Evolutionary conservation across 2,329 filamentous ascomycete genomes (phyloP).

Genomic region (Dactylellina parvicollis): DNA sequence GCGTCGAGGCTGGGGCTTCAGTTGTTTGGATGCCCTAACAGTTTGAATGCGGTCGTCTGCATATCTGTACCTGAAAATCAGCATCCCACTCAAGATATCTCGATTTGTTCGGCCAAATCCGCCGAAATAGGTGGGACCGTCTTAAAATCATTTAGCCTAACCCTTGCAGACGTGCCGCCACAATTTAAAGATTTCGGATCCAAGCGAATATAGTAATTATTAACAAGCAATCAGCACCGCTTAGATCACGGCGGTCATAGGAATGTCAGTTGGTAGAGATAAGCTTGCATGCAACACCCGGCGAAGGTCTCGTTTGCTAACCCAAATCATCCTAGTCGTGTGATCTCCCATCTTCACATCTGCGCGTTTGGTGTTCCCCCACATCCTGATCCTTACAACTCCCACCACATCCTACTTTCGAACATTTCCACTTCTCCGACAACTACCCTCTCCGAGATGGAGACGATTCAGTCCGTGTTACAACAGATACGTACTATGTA

Average conservation of each 20-base stretch:
- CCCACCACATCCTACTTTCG: background rate
- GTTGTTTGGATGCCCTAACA: slow-evolving; percentile 16
- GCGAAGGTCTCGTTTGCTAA: slow-evolving; percentile 8
- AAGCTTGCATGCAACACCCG: slow-evolving; percentile 27
- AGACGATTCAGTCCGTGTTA: slow-evolving; percentile 14
- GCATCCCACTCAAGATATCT: slow-evolving; percentile 23
- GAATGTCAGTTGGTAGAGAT: slow-evolving; percentile 10
- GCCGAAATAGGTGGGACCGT: slow-evolving; percentile 4
- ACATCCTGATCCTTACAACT: background rate
- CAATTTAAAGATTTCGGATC: slow-evolving; percentile 28
- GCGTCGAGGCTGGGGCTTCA: slow-evolving; percentile 17
- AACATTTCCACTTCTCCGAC: slow-evolving; percentile 25
- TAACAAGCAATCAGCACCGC: slow-evolving; percentile 3
- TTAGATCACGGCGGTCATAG: background rate
- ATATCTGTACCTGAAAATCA: slow-evolving; percentile 45
- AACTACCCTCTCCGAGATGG: slow-evolving; percentile 22
- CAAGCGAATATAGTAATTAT: slow-evolving; percentile 27
- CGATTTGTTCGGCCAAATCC: slow-evolving; percentile 36
- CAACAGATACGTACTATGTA: background rate
- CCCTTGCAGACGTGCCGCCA: slow-evolving; percentile 39
- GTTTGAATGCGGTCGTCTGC: slow-evolving; percentile 7
- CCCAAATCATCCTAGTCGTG: slow-evolving; percentile 36
- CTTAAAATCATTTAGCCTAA: slow-evolving; percentile 36
- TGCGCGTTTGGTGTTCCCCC: background rate
- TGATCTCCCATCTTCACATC: slow-evolving; percentile 24